Evolutionary conservation across 2,329 filamentous ascomycete species (phyloP), one percentile per base, ranked within the genome.

Genomic region (Calonectria multiphialidica): DNA sequence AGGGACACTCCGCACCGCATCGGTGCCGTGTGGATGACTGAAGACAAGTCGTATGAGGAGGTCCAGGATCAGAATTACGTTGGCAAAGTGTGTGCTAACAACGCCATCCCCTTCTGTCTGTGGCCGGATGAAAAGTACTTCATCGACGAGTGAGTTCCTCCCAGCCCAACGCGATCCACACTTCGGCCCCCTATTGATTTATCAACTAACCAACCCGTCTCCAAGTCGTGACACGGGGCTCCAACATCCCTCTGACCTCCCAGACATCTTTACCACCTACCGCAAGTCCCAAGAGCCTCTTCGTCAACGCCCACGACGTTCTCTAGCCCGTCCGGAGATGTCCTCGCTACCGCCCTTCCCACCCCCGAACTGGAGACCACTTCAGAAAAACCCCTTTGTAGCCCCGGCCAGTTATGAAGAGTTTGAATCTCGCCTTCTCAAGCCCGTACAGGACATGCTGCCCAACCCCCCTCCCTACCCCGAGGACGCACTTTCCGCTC

Each of bases 61-160:
- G 88, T 89, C 70, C 82, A 84, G 5, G 93, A 96, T 66, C 91
- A 95, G 76, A 82, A 85, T 25, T 84, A 84, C 0, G 85, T 94
- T 2, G 85, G 87, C 33, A 80, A 84, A 0, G 79, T 90, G 0
- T 92, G 93, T 68, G 82, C 88, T 25, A 81, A 87, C 15, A 83
- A 87, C 3, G 86, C 85, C 0, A 85, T 91, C 5, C 87, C 90
- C 1, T 94, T 95, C 80, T 89, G 90, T 80, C 71, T 91, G 1
- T 95, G 92, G 90, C 82, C 83, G 0, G 94, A 96, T 77, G 94
- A 95, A 82, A 96, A 96, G 80, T 96, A 94, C 76, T 92, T 92
- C 72, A 87, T 96, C 63, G 92, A 96, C 78, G 93, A 96, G 94
- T 96, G 85, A 83, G 93, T 89, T 28, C 9, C 5, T 18, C 44